Conservation (phyloP, 116 monocot species). For the Posidonia oceanica region DNA sequence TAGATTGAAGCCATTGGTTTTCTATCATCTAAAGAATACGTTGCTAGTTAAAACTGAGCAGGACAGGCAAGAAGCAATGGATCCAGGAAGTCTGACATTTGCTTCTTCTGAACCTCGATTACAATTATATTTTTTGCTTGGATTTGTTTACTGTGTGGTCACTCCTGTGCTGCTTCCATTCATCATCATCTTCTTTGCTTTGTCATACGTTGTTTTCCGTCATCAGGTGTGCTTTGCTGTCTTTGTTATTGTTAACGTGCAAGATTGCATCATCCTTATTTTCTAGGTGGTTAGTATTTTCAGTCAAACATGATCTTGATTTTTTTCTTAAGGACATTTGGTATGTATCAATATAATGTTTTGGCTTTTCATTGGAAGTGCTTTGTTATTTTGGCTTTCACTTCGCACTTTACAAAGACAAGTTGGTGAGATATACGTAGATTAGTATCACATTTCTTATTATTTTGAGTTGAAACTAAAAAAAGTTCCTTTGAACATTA, state of each 20-base stretch:
- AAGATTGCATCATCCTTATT: too few species aligned
- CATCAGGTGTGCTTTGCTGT: constrained; percentile 52
- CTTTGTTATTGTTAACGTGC: too few species aligned
- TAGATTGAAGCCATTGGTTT: constrained; percentile 63
- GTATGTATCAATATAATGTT: not conserved
- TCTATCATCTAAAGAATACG: constrained; percentile 77
- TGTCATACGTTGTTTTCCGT: constrained; percentile 72
- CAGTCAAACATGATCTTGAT: too few species aligned
- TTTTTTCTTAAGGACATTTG: too few species aligned
- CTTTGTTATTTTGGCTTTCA: too few species aligned
- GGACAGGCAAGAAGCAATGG: constrained; percentile 86
- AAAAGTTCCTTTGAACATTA: too few species aligned
- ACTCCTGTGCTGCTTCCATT: constrained; percentile 90
- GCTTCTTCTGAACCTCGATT: constrained; percentile 68
- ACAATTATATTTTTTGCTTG: constrained; percentile 93
- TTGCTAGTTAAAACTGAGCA: constrained; percentile 85
- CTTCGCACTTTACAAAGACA: too few species aligned
- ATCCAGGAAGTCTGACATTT: constrained; percentile 83
- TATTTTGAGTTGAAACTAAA: too few species aligned
- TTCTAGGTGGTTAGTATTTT: too few species aligned
- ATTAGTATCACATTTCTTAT: too few species aligned
- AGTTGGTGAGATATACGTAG: too few species aligned
- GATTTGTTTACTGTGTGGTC: constrained; percentile 77
- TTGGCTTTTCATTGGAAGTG: too few species aligned
- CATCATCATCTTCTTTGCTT: constrained; percentile 65